Evolutionary conservation across 352 stramenopile genomes (phyloP).

Genomic region (Thalassiosira mediterranea): DNA sequence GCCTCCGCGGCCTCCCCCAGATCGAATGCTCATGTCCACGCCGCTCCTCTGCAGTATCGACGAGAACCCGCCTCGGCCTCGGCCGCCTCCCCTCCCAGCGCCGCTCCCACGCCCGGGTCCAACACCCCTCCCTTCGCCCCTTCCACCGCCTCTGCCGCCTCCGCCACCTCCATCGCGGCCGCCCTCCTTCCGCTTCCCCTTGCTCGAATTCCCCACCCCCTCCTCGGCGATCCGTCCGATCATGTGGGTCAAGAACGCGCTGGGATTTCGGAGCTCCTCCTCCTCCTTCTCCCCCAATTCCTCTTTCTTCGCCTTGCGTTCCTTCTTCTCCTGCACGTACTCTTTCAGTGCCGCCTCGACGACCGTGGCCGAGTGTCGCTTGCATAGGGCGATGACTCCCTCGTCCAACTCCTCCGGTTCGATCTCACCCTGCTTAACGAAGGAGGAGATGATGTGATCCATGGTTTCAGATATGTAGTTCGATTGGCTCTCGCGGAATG

Average conservation of each 20-base stretch:
- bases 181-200: not conserved
- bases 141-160: not conserved
- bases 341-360: conserved; percentile 78
- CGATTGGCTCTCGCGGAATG: conserved; percentile 79
- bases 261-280: conserved; percentile 74
- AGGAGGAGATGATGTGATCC: conserved; percentile 77
- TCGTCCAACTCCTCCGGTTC: conserved; percentile 83
- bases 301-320: conserved; percentile 50
- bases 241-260: conserved; percentile 76
- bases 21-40: conserved; percentile 58
- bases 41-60: conserved; percentile 50
- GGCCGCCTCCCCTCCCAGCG: conserved; percentile 1
- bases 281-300: conserved; percentile 76
- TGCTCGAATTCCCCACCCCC: conserved; percentile 41
- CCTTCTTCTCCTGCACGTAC: conserved; percentile 78
- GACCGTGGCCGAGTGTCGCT: conserved; percentile 68
- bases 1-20: not conserved
- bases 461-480: conserved; percentile 82
- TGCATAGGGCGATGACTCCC: conserved; percentile 78
- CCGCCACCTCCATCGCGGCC: not conserved
- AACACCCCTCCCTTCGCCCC: conserved; percentile 2
- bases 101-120: not conserved
- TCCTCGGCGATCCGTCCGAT: conserved; percentile 74
- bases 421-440: conserved; percentile 77
- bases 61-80: not conserved